Base-by-base conservation (phyloP, 2,329 filamentous ascomycete genomes). In the Whalleya microplaca region DNA sequence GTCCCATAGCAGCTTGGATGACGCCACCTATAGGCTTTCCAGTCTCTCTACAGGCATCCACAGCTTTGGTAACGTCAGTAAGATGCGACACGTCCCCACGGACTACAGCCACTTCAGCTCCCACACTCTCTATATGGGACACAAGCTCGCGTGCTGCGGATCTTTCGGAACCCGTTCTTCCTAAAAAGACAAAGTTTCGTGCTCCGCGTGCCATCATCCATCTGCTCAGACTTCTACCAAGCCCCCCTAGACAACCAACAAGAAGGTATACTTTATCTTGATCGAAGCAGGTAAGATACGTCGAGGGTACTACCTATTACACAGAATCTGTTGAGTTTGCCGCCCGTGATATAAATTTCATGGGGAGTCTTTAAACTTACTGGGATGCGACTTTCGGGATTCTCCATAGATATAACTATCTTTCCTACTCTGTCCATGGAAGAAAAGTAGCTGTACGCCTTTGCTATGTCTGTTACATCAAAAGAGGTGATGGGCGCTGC, bases 191-290 rank as follows among this genome's bases (percentile, higher is more conserved):
- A 29, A 74, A 68, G 14, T 68, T 58, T 1, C 64, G 58, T 2
- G 67, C 70, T 1, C 72, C 73, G 1, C 66, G 65, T 0, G 53
- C 21, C 23, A 71, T 44, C 71, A 75, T 72, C 69, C 69, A 73
- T 0, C 53, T 54, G 3, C 62, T 64, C 3, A 76, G 53, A 45
- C 71, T 72, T 10, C 70, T 64, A 0, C 73, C 72, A 1, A 76
- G 56, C 1, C 72, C 72, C 3, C 73, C 72, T 1, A 69, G 59
- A 14, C 61, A 63, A 0, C 66, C 65, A 1, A 66, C 40, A 1
- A 67, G 54, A 2, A 67, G 50, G 42, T 68, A 66, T 1, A 56
- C 55, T 21, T 62, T 62, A 2, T 51, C 45, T 5, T 45, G 23
- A 14, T 58, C 47, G 19, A 65, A 44, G 2, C 48, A 14, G 1